Base-by-base conservation (phyloP, 169 alveolate genomes). In the Cryptosporidium viatorum region DNA sequence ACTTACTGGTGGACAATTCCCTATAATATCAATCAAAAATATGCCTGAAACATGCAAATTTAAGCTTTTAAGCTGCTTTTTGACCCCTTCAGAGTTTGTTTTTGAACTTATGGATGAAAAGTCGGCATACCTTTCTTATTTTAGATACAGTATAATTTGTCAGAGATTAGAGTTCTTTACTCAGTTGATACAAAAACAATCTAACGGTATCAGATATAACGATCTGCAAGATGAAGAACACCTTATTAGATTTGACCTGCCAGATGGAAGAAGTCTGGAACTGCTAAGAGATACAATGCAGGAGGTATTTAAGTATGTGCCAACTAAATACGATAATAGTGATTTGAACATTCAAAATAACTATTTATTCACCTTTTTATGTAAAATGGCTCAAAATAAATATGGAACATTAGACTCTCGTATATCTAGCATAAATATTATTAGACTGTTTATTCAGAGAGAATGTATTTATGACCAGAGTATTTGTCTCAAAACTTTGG, bases 271-370 rank as follows among this genome's bases (percentile, higher is more conserved):
- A 45, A 65, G 37, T n/a, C 14, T 80, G 10, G 75, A 59, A 39
- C 70, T 80, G 29, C 41, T 59, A 31, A 80, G 89, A 80, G 89
- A 80, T 48, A 45, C 39, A 12, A 41, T 80, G 37, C 89, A 80
- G 48, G 89, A 80, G 50, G 45, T 80, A 33, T 80, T 59, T 65
- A 29, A 23, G 35, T 80, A 18, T 43, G 29, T 45, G 16, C 89
- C 89, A 41, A 2, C 41, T 21, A 80, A 43, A 39, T 80, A 80
- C 29, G 71, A 58, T 26, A 37, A 10, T 21, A 33, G 51, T 51
- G 48, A 31, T 1, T 48, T 37, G n/a, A 37, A 80, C 5, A n/a
- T 33, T 41, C 67, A 70, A 16, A 70, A 70, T 3, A 48, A 41
- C 59, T 43, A 31, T 41, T 41, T 80, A 23, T 45, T 80, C 43